These are phyloP conservation scores for Populus hybrid DNA, from an alignment of 441 rosid genomes.

Conservation along the genomic window DNA sequence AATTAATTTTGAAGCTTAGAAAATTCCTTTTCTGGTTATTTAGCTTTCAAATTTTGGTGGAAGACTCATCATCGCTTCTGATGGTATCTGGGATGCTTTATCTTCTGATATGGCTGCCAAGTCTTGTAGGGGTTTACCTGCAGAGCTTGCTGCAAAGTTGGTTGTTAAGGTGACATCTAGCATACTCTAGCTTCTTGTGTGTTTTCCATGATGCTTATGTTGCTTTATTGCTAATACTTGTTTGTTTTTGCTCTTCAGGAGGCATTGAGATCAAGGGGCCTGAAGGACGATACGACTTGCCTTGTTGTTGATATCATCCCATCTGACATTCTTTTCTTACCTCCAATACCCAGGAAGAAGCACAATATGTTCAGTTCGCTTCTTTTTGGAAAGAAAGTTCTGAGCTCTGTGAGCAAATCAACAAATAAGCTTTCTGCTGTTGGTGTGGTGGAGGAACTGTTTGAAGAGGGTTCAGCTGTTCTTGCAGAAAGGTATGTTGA, in stretches of 20 bases:
- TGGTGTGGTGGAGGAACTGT: slow-evolving; percentile 95
- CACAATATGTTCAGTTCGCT: slow-evolving; percentile 52
- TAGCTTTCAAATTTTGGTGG: slow-evolving; percentile 94
- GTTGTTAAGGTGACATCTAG: slow-evolving; percentile 77
- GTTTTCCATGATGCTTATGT: neutral
- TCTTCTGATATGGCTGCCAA: slow-evolving; percentile 91
- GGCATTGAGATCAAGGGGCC: slow-evolving; percentile 93
- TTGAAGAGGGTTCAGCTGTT: slow-evolving; percentile 98
- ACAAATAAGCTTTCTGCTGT: slow-evolving; percentile 87
- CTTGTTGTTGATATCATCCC: slow-evolving; percentile 97
- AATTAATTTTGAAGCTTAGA: slow-evolving; percentile 4
- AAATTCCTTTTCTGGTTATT: slow-evolving; percentile 13
- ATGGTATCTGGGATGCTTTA: slow-evolving; percentile 96
- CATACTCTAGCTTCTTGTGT: neutral
- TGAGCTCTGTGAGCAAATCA: slow-evolving; percentile 43
- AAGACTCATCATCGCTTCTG: slow-evolving; percentile 93
- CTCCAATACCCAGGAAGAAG: slow-evolving; percentile 68
- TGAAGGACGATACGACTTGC: slow-evolving; percentile 99
- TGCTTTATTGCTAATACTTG: slow-evolving; percentile 11
- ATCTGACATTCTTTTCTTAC: slow-evolving; percentile 63
- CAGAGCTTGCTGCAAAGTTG: slow-evolving; percentile 92
- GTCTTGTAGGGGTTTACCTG: slow-evolving; percentile 86
- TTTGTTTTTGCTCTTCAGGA: slow-evolving; percentile 46
- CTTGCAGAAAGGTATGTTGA: slow-evolving; percentile 82
- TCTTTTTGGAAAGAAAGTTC: slow-evolving; percentile 59